Evolutionary conservation across 129 eudicot genomes (phyloP), one percentile per base, ranked within the genome.

Genomic region (Tanacetum coccineum): DNA sequence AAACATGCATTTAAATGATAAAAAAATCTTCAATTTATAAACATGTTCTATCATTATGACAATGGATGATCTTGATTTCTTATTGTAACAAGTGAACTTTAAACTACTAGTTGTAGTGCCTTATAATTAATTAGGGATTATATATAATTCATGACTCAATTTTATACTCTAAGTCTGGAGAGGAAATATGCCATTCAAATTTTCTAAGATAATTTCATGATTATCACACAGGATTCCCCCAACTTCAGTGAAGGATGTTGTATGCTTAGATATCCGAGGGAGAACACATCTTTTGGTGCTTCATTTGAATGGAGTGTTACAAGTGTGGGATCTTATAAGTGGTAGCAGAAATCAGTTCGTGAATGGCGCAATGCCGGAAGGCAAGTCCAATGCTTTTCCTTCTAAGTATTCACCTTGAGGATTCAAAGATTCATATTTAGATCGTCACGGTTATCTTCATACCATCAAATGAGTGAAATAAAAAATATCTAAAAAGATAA

Each of bases 271-370:
- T 76, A 67, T 86, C 62, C 74, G 81, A 60, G 84, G 82, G 68
- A 82, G 77, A 75, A 79, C 78, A 66, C 77, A 82, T 76, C 82
- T 88, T 42, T 54, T 84, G 79, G 92, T 89, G 75, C 88, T 93
- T 64, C 96, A 93, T 78, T 80, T 82, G 71, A 92, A 93, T 89
- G 96, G 99, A 64, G 71, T 59, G 58, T 50, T 93, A 64, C 81
- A 78, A 61, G 80, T 93, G 52, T 93, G 99, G 99, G 99, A 93
- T 81, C 79, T 82, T 78, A 54, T 59, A 50, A 83, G 74, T 52
- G 74, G 70, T 75, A 72, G 74, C 74, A 93, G 65, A 72, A 80
- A 77, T 73, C 87, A 92, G 70, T 20, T 78, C 51, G 62, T 88
- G 66, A 70, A 68, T 54, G 59, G 59, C 65, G 68, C 78, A 76